Conservation (phyloP, 805 yeast species). For the Barnettozyma californica region DNA sequence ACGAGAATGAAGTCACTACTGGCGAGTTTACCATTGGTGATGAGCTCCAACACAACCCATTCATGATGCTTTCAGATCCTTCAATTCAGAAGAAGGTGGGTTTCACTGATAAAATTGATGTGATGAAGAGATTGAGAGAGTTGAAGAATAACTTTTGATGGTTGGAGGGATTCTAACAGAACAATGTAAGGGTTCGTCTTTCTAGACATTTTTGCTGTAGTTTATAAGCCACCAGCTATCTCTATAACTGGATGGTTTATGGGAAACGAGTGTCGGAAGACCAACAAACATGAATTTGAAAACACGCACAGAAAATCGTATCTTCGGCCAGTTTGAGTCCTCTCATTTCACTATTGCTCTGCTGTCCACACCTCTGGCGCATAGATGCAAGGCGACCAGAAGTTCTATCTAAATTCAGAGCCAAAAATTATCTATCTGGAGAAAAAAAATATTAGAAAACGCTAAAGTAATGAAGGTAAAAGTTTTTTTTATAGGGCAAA, state of each 20-base stretch:
- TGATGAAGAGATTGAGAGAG: conserved; percentile 70
- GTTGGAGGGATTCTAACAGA: not conserved
- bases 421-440: conserved; percentile 26
- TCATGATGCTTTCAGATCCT: conserved; percentile 72
- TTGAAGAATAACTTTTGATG: conserved; percentile 53
- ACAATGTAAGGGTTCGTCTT: too few relatives aligned
- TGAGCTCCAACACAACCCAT: conserved; percentile 81
- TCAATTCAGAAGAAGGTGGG: conserved; percentile 57
- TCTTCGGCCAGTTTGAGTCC: conserved; percentile 3
- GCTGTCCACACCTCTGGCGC: conserved; percentile 46
- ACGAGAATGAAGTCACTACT: conserved; percentile 65
- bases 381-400: conserved; percentile 26
- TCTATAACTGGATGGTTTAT: not conserved
- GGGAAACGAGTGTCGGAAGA: not conserved
- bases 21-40: conserved; percentile 83
- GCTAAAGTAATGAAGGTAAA: conserved; percentile 5
- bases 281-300: not conserved
- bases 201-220: too few relatives aligned
- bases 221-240: not conserved
- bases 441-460: conserved; percentile 14
- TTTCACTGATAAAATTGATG: conserved; percentile 39
- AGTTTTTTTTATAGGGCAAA: conserved; percentile 2
- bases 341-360: conserved; percentile 35
- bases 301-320: not conserved
- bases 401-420: conserved; percentile 40